A percentile compares a stretch with the other conserved stretches of the same genome.
Conservation (phyloP, 371 early-diverging fungal species). For the Mucor lusitanicus region DNA sequence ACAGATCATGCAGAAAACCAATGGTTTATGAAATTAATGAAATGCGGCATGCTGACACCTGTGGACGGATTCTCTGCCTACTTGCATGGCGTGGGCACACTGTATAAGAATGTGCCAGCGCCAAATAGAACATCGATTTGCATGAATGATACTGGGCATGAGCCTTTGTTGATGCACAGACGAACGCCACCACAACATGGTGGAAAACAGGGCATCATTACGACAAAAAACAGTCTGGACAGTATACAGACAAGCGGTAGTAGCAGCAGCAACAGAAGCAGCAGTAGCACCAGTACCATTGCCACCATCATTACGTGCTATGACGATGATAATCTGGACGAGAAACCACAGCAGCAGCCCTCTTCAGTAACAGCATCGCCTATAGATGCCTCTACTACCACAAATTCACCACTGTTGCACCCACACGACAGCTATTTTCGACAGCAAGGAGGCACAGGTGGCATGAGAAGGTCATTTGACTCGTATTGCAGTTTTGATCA, state of each 20-base stretch:
- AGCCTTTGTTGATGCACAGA: background rate
- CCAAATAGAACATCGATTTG: conserved; percentile 12
- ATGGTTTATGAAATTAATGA: background rate
- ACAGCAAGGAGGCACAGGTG: background rate
- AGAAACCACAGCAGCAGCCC: background rate
- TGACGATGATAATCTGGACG: conserved; percentile 6
- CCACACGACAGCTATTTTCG: background rate
- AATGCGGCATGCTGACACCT: background rate
- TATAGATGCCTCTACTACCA: background rate
- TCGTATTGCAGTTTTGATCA: conserved; percentile 29
- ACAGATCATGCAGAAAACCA: background rate
- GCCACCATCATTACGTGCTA: conserved; percentile 17
- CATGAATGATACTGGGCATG: conserved; percentile 9
- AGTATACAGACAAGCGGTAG: background rate
- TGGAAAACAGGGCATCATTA: background rate
- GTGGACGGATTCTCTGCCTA: conserved; percentile 15
- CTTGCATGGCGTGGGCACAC: conserved; percentile 19
- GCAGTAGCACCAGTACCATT: conserved; percentile 9
- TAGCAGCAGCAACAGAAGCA: background rate
- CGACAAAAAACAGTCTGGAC: background rate
- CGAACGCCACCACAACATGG: background rate
- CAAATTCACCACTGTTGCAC: background rate
- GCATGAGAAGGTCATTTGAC: conserved; percentile 17
- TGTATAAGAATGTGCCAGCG: conserved; percentile 9
- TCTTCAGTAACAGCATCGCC: background rate